These are phyloP conservation scores for Pterocarpus santalinus DNA, from an alignment of 306 rosid species.

Conservation along the genomic window DNA sequence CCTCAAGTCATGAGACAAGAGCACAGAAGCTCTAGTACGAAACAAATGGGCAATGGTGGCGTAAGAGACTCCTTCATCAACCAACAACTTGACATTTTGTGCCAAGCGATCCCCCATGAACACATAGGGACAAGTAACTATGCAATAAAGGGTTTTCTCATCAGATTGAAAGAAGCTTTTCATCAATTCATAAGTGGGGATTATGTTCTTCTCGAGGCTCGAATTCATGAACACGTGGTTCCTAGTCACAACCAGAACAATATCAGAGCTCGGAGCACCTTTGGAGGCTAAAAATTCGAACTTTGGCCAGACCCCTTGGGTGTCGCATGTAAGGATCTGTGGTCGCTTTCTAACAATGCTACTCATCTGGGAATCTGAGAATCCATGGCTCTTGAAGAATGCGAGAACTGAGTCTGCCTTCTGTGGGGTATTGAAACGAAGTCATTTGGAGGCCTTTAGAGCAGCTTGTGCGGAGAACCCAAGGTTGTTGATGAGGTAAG, in stretches of 20 bases:
- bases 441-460: background rate
- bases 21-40: background rate
- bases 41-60: background rate
- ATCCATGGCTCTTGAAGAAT: conserved; percentile 10
- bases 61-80: background rate
- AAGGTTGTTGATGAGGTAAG: background rate
- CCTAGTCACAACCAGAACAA: background rate
- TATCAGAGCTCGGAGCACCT: conserved; percentile 13
- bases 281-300: conserved; percentile 30
- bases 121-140: background rate
- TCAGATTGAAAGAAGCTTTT: conserved; percentile 29
- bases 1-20: background rate
- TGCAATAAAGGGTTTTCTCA: background rate
- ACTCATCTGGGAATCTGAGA: background rate
- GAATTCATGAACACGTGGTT: background rate
- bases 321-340: background rate
- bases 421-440: background rate
- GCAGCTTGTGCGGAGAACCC: background rate
- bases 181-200: conserved; percentile 31
- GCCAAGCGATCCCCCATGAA: background rate
- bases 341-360: background rate
- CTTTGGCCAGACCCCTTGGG: background rate
- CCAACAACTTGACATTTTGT: conserved; percentile 15
- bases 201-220: background rate
- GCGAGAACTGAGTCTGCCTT: background rate